These are phyloP conservation scores for Coniella vitis DNA, from an alignment of 2,329 filamentous ascomycete species.

Conservation along the genomic window DNA sequence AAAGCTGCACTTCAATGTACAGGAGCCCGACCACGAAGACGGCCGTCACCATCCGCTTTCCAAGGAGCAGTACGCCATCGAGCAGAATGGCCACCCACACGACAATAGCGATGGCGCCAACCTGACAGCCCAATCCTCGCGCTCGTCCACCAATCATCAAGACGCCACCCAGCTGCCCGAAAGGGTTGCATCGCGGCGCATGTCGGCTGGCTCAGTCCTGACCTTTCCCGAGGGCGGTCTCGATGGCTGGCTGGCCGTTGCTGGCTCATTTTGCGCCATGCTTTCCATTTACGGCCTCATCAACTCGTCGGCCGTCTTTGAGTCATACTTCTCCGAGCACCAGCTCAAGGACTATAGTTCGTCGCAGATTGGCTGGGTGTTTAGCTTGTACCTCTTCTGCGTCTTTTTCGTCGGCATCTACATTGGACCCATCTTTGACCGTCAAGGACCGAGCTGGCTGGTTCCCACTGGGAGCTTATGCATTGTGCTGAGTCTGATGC, in stretches of 20 bases:
- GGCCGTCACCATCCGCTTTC: constrained; percentile 1
- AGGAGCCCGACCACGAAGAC: constrained; percentile 8
- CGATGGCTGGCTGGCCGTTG: constrained; percentile 66
- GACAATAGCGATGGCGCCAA: not conserved
- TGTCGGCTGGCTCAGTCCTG: constrained; percentile 15
- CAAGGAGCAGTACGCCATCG: constrained; percentile 1
- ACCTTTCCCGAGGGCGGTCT: constrained; percentile 70
- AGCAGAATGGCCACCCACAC: not conserved
- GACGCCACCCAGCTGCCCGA: constrained; percentile 8
- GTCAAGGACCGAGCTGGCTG: constrained; percentile 62
- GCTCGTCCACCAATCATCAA: not conserved
- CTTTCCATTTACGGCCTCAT: constrained; percentile 65
- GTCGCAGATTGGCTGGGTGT: constrained; percentile 77
- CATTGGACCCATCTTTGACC: constrained; percentile 76
- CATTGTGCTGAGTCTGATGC: constrained; percentile 54
- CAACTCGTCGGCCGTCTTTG: constrained; percentile 69
- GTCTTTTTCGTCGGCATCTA: constrained; percentile 78
- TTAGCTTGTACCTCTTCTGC: constrained; percentile 72
- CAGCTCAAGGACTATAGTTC: constrained; percentile 63
- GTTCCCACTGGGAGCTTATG: constrained; percentile 57
- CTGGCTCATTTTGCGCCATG: constrained; percentile 70
- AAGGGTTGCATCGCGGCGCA: constrained; percentile 11
- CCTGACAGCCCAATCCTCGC: constrained; percentile 4
- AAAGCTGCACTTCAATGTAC: constrained; percentile 13
- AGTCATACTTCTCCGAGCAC: constrained; percentile 67